Base-by-base conservation (phyloP, 2,329 filamentous ascomycete species). In the Cercospora citrullina region DNA sequence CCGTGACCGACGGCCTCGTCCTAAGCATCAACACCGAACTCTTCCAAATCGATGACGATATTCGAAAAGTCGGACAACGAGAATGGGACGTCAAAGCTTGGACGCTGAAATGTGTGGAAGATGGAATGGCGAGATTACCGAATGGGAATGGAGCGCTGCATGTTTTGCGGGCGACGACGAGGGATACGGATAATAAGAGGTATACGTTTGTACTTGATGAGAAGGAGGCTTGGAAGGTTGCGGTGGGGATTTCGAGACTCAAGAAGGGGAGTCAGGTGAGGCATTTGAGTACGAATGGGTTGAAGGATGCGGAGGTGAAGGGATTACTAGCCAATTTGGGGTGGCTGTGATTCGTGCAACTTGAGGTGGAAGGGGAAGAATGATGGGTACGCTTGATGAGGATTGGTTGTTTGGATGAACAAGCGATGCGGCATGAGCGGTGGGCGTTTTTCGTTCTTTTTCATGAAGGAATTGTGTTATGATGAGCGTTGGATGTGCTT, bases 81-180 rank as follows among this genome's bases (percentile, higher is more conserved):
- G 95, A 99, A 81, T 99, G 95, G 95, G 95, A 99, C 79, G 89
- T 98, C 77, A 98, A 98, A 80, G 94, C 94, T 28, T 98, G 95
- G 95, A 97, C 93, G 53, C 87, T 99, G 81, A 97, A 96, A 82
- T 84, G 91, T 72, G 89, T 96, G 80, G 95, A 98, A 86, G 90
- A 75, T 48, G 75, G 75, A 7, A 65, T 64, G 28, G 72, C 74
- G 81, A 82, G 83, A 78, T 67, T 60, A 2, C 39, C 30, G 12
- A 60, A 45, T 16, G 77, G 81, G 55, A 60, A 45, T 12, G 77
- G 81, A 51, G 80, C 81, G n/a, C 78, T 84, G 42, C 85, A 88
- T 72, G 79, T 89, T 63, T 81, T 90, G 65, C 82, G 87, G 63
- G 87, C 86, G 14, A 86, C 81, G 59, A 79, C 87, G 59, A 83